Evolutionary conservation across 805 yeast genomes (phyloP).

Genomic region (Yueomyces sp.): DNA sequence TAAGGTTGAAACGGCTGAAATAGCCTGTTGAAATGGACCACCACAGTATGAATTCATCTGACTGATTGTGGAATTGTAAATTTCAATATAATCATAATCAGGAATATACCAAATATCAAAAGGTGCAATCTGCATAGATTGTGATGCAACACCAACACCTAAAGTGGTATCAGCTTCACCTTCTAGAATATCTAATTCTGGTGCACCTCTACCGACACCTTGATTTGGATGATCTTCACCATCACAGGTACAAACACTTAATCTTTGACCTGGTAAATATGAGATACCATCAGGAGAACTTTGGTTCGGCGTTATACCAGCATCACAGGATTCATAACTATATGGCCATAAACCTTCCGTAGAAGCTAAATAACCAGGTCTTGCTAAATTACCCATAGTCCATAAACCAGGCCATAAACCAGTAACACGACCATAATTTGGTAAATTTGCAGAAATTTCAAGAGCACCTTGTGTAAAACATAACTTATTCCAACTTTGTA

Average conservation of each 20-base stretch:
- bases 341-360: slow-evolving; percentile 96
- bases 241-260: slow-evolving; percentile 65
- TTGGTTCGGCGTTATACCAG: slow-evolving; percentile 91
- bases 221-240: slow-evolving; percentile 79
- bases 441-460: slow-evolving; percentile 66
- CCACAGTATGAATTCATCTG: slow-evolving; percentile 82
- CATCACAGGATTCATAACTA: slow-evolving; percentile 75
- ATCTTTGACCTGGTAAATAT: slow-evolving; percentile 71
- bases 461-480: slow-evolving; percentile 78
- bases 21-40: slow-evolving; percentile 88
- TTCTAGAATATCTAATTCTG: slow-evolving; percentile 87
- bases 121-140: slow-evolving; percentile 87
- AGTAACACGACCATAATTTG: slow-evolving; percentile 61
- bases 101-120: slow-evolving; percentile 90
- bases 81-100: slow-evolving; percentile 66
- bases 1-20: slow-evolving; percentile 69
- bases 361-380: slow-evolving; percentile 80
- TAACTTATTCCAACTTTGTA: slow-evolving; percentile 83
- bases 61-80: slow-evolving; percentile 56
- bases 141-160: slow-evolving; percentile 68
- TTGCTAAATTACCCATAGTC: slow-evolving; percentile 86
- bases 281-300: slow-evolving; percentile 82
- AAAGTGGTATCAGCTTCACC: slow-evolving; percentile 53
- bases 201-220: slow-evolving; percentile 88
- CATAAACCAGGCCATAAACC: slow-evolving; percentile 97